Conservation (phyloP, 257 asterid species). For the Buddleja alternifolia region DNA sequence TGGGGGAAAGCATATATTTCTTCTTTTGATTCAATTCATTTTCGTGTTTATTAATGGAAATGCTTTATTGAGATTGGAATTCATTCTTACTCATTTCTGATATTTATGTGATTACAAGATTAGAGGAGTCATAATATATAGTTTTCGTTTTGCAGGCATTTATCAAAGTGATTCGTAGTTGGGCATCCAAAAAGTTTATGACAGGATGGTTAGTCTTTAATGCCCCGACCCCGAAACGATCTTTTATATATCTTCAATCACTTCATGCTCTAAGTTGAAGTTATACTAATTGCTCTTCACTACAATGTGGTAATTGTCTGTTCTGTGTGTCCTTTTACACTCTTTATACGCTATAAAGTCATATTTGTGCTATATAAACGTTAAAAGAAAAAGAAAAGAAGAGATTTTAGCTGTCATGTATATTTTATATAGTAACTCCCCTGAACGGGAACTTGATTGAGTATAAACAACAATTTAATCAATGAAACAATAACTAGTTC, state of each 20-base stretch:
- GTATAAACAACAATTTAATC: too few species aligned
- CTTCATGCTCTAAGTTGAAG: neutral
- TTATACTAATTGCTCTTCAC: neutral
- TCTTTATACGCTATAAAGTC: neutral
- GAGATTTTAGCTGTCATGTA: neutral
- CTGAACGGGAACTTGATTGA: too few species aligned
- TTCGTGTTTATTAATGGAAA: constrained; percentile 18
- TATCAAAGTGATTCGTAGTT: constrained; percentile 70
- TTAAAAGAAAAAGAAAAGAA: neutral
- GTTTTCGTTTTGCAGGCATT: constrained; percentile 54
- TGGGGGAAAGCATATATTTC: neutral
- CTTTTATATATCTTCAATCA: neutral
- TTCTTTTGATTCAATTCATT: neutral
- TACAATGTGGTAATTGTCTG: neutral
- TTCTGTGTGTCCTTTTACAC: neutral
- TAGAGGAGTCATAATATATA: neutral
- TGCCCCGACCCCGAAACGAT: constrained; percentile 1
- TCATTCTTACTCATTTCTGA: too few species aligned
- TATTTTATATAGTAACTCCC: neutral
- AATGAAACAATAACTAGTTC: neutral
- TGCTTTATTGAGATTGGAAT: too few species aligned
- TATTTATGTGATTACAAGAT: neutral
- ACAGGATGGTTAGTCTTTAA: constrained; percentile 65
- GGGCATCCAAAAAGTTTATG: constrained; percentile 82
- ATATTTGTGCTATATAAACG: neutral